Percentiles rank a stretch among this genome's conserved stretches.
Conservation (phyloP, 73 alveolate genomes). For the Paramecium pentaurelia region DNA sequence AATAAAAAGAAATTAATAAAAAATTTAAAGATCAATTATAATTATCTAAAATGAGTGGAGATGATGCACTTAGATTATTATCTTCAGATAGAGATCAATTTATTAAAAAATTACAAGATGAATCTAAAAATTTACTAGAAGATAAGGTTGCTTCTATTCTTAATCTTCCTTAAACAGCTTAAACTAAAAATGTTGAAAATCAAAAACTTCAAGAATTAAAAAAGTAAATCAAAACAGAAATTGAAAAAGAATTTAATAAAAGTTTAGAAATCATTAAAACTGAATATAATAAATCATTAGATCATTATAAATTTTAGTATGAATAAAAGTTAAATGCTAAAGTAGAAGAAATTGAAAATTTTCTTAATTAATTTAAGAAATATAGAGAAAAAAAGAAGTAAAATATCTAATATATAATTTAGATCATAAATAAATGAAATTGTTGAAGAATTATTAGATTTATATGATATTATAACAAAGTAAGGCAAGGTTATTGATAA, state of each 20-base stretch:
- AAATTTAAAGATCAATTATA: conserved; percentile 31
- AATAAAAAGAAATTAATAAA: neutral
- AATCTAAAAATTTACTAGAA: conserved; percentile 40
- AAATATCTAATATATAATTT: neutral
- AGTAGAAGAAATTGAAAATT: conserved; percentile 47
- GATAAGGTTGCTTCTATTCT: conserved; percentile 30
- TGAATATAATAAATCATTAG: neutral
- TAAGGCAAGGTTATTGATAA: conserved; percentile 15
- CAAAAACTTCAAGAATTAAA: neutral
- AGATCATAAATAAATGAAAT: conserved; percentile 2
- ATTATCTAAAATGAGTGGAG: conserved; percentile 36
- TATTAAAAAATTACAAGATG: conserved; percentile 15
- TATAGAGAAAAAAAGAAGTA: conserved; percentile 53
- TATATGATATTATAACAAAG: neutral
- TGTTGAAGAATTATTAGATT: neutral
- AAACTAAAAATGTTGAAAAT: neutral
- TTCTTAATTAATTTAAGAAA: conserved; percentile 22
- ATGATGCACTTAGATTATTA: conserved; percentile 29
- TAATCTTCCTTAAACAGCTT: conserved; percentile 11
- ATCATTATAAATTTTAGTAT: conserved; percentile 8
- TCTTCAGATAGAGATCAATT: conserved; percentile 29
- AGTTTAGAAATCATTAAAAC: neutral
- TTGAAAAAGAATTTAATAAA: conserved; percentile 42
- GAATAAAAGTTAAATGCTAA: conserved; percentile 25
- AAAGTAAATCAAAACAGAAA: neutral